Evolutionary conservation across 352 stramenopile genomes (phyloP).

Genomic region (Pythium monospermum): DNA sequence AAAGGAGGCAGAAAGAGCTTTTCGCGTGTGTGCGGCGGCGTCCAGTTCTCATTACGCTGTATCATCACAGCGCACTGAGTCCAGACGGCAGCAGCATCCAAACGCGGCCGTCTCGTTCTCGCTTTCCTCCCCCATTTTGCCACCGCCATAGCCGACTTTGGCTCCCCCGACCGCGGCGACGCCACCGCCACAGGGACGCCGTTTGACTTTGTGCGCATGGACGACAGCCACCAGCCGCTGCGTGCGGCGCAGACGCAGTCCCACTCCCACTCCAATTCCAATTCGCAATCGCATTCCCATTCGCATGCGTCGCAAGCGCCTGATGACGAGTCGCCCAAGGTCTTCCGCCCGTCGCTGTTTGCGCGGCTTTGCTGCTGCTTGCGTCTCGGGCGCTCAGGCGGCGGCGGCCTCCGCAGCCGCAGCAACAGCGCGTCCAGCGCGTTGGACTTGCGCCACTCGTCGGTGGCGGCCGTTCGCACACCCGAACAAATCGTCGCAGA

Average conservation of each 20-base stretch:
- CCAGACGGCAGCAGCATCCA: too few relatives aligned
- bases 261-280: not conserved
- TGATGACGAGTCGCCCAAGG: conserved; percentile 10
- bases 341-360: conserved; percentile 1
- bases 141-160: conserved; percentile 5
- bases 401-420: conserved; percentile 1
- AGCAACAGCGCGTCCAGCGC: conserved; percentile 14
- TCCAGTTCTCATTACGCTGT: too few relatives aligned
- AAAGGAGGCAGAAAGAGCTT: too few relatives aligned
- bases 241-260: conserved; percentile 1
- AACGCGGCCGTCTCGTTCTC: too few relatives aligned
- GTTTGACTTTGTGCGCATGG: conserved; percentile 19
- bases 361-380: conserved; percentile 3
- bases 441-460: conserved; percentile 10
- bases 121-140: not conserved
- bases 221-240: conserved; percentile 12
- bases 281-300: not conserved
- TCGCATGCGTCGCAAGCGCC: conserved; percentile 4
- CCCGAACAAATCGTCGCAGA: conserved; percentile 35
- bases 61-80: too few relatives aligned
- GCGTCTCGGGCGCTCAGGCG: conserved; percentile 1
- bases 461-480: conserved; percentile 2
- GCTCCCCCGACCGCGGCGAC: conserved; percentile 4
- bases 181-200: not conserved
- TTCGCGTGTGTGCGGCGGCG: too few relatives aligned